Percentiles rank a stretch among this genome's conserved stretches.
Evolutionary conservation across 2,329 filamentous ascomycete species (phyloP).

Genomic region (Fusarium palustre): DNA sequence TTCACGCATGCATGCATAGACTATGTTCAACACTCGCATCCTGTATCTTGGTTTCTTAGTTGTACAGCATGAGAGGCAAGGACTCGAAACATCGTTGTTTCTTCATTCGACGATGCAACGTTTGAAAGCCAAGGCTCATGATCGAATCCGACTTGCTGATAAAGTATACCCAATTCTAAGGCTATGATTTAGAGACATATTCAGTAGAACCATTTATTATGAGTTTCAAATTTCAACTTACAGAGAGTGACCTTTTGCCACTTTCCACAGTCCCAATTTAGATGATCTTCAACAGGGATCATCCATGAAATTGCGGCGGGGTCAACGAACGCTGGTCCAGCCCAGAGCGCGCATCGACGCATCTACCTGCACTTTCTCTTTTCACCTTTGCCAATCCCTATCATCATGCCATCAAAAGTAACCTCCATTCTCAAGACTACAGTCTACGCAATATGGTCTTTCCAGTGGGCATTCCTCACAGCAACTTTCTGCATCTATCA

Average conservation of each 20-base stretch:
- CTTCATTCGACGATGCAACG: neutral
- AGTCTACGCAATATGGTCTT: slow-evolving; percentile 24
- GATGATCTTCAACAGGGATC: slow-evolving; percentile 23
- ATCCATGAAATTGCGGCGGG: slow-evolving; percentile 16
- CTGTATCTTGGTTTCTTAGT: neutral
- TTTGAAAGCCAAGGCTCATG: too few relatives aligned
- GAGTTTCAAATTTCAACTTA: neutral
- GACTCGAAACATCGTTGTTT: neutral
- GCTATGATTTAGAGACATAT: neutral
- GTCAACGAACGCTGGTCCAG: slow-evolving; percentile 9
- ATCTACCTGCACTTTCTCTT: neutral
- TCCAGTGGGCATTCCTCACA: slow-evolving; percentile 16
- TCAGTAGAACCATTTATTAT: neutral
- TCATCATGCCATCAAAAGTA: slow-evolving; percentile 13
- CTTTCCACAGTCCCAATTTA: neutral
- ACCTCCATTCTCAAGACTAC: neutral
- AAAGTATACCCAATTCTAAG: neutral
- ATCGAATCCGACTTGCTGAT: neutral
- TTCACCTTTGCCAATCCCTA: slow-evolving; percentile 2
- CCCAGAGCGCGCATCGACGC: neutral
- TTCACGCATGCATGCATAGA: neutral
- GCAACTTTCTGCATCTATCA: neutral
- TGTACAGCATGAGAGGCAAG: slow-evolving; percentile 2
- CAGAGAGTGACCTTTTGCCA: neutral
- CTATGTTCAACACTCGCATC: slow-evolving; percentile 10